phyloP scores from a whole-genome alignment of 148 eudicot genomes.

The Chenopodium album region DNA sequence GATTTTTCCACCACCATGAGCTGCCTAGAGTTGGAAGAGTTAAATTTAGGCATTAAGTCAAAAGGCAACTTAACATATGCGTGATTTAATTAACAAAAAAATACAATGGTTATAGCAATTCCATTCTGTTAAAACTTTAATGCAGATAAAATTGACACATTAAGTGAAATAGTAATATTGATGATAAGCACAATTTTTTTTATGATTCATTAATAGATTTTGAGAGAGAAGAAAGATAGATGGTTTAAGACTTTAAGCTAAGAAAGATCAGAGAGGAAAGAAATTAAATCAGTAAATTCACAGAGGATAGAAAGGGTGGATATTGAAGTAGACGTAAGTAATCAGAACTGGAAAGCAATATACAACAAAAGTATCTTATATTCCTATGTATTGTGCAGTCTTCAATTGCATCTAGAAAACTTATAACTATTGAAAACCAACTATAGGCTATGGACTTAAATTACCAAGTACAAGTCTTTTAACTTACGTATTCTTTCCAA shows the following conservation, averaged over 20 bases:
- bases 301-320: not conserved
- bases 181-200: not conserved
- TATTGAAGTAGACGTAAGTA: not conserved
- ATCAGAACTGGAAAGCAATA: not conserved
- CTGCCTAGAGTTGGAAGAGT: slow-evolving; percentile 43
- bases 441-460: not conserved
- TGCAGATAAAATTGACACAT: too few species aligned
- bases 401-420: not conserved
- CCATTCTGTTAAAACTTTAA: not conserved
- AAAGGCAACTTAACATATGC: not conserved
- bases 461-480: not conserved
- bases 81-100: slow-evolving; percentile 1
- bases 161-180: not conserved
- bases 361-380: not conserved
- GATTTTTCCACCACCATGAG: slow-evolving; percentile 63
- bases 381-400: not conserved
- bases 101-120: not conserved
- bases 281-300: too few species aligned
- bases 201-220: not conserved
- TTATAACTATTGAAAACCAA: not conserved
- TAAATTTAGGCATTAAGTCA: not conserved
- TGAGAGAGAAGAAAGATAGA: not conserved
- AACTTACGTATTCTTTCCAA: not conserved
- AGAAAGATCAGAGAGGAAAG: not conserved
- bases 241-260: too few species aligned